Evolutionary conservation across 208 protist species (phyloP), one percentile per base, ranked within the genome.

Genomic region (Wallacemonas sp.): DNA sequence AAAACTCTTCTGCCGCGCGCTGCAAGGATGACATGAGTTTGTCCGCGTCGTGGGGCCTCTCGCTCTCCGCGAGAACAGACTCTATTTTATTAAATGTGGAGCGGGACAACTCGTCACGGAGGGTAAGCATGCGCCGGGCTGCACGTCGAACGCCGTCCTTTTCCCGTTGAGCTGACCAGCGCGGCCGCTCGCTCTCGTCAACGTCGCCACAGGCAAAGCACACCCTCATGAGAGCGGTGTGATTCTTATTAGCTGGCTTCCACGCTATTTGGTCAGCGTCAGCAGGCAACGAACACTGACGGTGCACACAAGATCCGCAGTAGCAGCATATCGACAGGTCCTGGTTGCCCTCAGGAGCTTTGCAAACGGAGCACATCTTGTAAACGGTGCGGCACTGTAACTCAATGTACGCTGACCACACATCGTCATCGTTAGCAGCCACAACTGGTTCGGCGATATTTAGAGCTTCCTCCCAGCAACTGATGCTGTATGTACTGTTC

Each of bases 291-390:
- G 87, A 94, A 57, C 87, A 94, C 0, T 26, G 45, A 0, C 33
- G 29, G 38, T 94, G 87, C 2, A 94, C 78, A 17, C 79, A 85
- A 19, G 41, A 53, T 1, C 76, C 84, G 54, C 87, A 94, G 60
- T 89, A 91, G 58, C 84, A 94, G 46, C 87, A 94, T 0, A 94
- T 50, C 45, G 77, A 82, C 75, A 91, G 79, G 60, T 91, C 87
- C 27, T 77, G 71, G 37, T 83, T 86, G 2, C 68, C 84, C 33
- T 94, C 84, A 21, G 84, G 84, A 6, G 53, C 33, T 33, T 68
- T 61, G 42, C 87, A 94, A 13, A 91, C 55, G 17, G 67, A 48
- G 52, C 87, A 94, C 6, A 94, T 32, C 39, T 91, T 94, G 59
- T 76, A 94, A 1, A 84, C 80, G 24, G 66, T 75, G 1, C 41